Evolutionary conservation across 495 filamentous ascomycete genomes (phyloP), one percentile per base, ranked within the genome.

Genomic region (Parathielavia hyrcaniae): DNA sequence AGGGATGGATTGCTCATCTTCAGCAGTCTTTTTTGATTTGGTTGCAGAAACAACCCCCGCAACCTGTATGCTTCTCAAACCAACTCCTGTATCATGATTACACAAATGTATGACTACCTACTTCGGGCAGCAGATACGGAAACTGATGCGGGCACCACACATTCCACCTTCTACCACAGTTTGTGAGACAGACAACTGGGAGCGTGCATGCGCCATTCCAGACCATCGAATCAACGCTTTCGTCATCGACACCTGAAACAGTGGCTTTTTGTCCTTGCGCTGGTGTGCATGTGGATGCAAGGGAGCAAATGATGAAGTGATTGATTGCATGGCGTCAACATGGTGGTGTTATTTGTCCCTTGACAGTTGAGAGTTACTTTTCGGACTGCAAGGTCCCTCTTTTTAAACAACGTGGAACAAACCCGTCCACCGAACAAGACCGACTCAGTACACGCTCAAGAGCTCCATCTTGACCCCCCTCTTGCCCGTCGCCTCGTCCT

Each of bases 401-500:
- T n/a, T n/a, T n/a, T n/a, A n/a, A n/a, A n/a, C n/a, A n/a, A n/a
- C n/a, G n/a, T n/a, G n/a, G n/a, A n/a, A n/a, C n/a, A n/a, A n/a
- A n/a, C n/a, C n/a, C n/a, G n/a, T n/a, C n/a, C n/a, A n/a, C 26
- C 26, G 6, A 30, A 2, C 26, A 6, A 30, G 26, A 30, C 2
- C 2, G 6, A 8, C 30, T 35, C 52, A 68, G 51, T 64, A 69
- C 32, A 63, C 56, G 30, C 49, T 66, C 14, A 89, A 67, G 66
- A 92, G 69, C 68, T 81, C 81, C 75, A 91, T 76, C 77, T 83
- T 87, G 14, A 89, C 82, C 64, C 87, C 90, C 64, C 93, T 83
- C 82, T 99, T 99, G 50, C 95, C 95, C 17, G 90, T 96, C 34
- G 81, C 82, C 75, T 93, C 89, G 68, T 97, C 95, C 79, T 89